phyloP scores from a whole-genome alignment of 768 basidiomycete genomes.

The Tricholoma matsutake region DNA sequence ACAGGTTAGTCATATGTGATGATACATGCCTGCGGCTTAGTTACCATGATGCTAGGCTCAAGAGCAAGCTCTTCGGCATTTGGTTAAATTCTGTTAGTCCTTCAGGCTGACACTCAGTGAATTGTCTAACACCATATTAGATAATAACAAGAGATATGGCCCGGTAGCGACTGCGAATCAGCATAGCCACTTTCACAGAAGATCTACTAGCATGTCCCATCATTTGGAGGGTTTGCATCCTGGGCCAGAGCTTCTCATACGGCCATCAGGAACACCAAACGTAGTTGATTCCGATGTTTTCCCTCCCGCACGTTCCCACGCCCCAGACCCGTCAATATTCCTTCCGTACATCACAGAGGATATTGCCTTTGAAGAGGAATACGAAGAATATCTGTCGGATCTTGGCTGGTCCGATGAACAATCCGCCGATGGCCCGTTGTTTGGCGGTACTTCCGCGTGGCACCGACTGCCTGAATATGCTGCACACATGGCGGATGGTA shows the following conservation, averaged over 20 bases:
- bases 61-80: conserved; percentile 89
- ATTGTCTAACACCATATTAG: conserved; percentile 34
- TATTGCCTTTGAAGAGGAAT: conserved; percentile 94
- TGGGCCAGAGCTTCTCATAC: conserved; percentile 74
- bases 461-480: conserved; percentile 75
- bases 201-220: conserved; percentile 82
- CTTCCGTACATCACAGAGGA: conserved; percentile 91
- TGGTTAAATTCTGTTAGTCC: conserved; percentile 89
- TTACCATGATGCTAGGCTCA: conserved; percentile 58
- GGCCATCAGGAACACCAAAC: conserved; percentile 73
- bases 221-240: conserved; percentile 74
- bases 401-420: conserved; percentile 70
- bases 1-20: conserved; percentile 47
- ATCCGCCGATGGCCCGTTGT: conserved; percentile 38
- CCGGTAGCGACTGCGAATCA: conserved; percentile 48
- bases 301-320: conserved; percentile 87
- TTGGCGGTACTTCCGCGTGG: conserved; percentile 67
- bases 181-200: conserved; percentile 59
- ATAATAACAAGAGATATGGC: conserved; percentile 91
- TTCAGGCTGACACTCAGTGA: background rate
- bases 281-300: conserved; percentile 88
- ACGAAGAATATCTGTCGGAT: conserved; percentile 93
- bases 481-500: conserved; percentile 78
- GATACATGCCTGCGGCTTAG: conserved; percentile 5
- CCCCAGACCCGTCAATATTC: conserved; percentile 79